Conservation (phyloP, 73 alveolate genomes). For the Diophrys appendiculata region DNA sequence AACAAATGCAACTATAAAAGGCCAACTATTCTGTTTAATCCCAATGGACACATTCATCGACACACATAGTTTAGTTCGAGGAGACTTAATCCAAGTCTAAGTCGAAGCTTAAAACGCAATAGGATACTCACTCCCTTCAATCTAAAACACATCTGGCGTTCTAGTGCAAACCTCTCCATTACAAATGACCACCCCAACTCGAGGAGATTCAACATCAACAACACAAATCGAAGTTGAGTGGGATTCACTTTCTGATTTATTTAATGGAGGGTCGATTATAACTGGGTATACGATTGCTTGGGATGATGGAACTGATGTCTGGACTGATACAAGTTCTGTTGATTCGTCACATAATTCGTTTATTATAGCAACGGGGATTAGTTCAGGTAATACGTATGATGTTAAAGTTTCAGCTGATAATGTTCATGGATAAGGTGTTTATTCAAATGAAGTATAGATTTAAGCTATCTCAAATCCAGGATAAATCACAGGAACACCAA, state of each 20-base stretch:
- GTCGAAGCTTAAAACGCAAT: conserved; percentile 42
- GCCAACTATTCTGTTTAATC: conserved; percentile 14
- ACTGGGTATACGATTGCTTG: not conserved
- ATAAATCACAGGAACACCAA: not conserved
- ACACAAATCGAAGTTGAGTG: conserved; percentile 41
- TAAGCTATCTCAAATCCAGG: not conserved
- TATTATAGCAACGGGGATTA: too few relatives aligned
- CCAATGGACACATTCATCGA: conserved; percentile 21
- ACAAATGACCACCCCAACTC: conserved; percentile 33
- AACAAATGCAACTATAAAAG: not conserved
- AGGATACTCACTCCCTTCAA: conserved; percentile 28
- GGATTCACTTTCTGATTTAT: conserved; percentile 3
- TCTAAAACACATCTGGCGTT: conserved; percentile 18
- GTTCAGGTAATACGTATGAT: not conserved
- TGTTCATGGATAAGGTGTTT: not conserved
- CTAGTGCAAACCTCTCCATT: conserved; percentile 26
- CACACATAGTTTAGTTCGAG: conserved; percentile 18
- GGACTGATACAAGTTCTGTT: too few relatives aligned
- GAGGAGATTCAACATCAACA: conserved; percentile 31
- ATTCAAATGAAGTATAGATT: not conserved
- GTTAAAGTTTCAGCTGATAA: not conserved
- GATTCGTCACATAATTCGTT: not conserved
- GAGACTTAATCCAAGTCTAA: conserved; percentile 28
- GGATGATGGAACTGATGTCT: not conserved
- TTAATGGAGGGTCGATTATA: conserved; percentile 13